Evolutionary conservation across 208 protist species (phyloP).

Genomic region (Leptomonas seymouri): DNA sequence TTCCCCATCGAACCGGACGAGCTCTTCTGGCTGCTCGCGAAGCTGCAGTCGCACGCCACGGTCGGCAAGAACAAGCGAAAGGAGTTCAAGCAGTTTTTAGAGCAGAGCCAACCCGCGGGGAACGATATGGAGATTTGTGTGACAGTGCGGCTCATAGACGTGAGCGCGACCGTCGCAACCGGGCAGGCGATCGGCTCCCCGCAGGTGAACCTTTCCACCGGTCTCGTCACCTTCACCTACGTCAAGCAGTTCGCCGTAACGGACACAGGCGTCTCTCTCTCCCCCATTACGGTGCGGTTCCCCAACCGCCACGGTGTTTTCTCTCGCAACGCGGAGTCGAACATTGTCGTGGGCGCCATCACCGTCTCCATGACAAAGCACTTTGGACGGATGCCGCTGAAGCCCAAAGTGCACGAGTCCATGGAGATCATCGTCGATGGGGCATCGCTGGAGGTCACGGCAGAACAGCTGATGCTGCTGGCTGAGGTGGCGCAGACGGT

Average conservation of each 20-base stretch:
- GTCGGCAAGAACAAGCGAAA: constrained; percentile 78
- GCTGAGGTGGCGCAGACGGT: constrained; percentile 44
- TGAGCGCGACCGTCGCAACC: constrained; percentile 40
- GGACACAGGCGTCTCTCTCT: constrained; percentile 59
- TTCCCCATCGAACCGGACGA: constrained; percentile 72
- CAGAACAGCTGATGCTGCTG: constrained; percentile 62
- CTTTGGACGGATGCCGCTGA: constrained; percentile 77
- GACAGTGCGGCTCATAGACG: constrained; percentile 53
- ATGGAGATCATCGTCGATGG: constrained; percentile 60
- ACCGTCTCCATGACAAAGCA: constrained; percentile 59
- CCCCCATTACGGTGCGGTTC: constrained; percentile 59
- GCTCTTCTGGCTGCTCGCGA: constrained; percentile 86
- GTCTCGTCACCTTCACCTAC: constrained; percentile 63
- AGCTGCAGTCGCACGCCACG: constrained; percentile 73
- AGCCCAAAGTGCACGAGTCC: constrained; percentile 70
- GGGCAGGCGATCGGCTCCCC: constrained; percentile 30
- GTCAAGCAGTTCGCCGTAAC: constrained; percentile 68
- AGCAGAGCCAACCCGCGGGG: constrained; percentile 52
- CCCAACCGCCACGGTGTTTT: constrained; percentile 21
- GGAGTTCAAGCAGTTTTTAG: constrained; percentile 73
- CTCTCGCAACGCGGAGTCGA: constrained; percentile 26
- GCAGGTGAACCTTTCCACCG: constrained; percentile 47
- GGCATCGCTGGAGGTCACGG: constrained; percentile 53
- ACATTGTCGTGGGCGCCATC: constrained; percentile 58
- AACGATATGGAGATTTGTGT: constrained; percentile 75